Conservation (phyloP, 306 rosid species). For the Citrullus mucosospermus region DNA sequence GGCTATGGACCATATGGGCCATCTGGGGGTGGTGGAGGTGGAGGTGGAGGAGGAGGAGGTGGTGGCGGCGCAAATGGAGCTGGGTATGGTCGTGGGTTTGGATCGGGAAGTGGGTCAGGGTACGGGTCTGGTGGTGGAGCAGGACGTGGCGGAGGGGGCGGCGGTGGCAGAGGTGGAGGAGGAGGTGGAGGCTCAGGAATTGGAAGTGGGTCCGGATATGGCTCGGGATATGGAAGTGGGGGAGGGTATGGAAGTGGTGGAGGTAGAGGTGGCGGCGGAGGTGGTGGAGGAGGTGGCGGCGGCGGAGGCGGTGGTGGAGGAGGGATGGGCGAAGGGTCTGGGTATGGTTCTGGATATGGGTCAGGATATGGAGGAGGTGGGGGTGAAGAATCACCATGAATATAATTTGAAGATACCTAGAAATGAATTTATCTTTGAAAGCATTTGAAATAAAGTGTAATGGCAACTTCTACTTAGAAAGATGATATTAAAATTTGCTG, state of each 20-base stretch:
- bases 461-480: not conserved
- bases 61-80: conserved; percentile 33
- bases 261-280: not conserved
- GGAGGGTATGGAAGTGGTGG: not conserved
- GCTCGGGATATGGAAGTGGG: conserved; percentile 21
- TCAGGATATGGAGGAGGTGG: conserved; percentile 12
- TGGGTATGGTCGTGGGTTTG: conserved; percentile 41
- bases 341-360: conserved; percentile 1
- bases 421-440: not conserved
- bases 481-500: not conserved
- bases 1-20: conserved; percentile 31
- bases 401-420: not conserved
- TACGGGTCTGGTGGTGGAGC: conserved; percentile 1
- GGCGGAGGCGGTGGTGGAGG: not conserved
- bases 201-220: conserved; percentile 12
- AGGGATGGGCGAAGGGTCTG: conserved; percentile 6
- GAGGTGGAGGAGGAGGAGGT: conserved; percentile 27
- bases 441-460: not conserved
- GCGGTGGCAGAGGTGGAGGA: conserved; percentile 5
- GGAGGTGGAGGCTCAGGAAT: conserved; percentile 8
- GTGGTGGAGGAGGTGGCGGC: not conserved
- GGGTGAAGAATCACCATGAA: conserved; percentile 1
- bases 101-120: conserved; percentile 31
- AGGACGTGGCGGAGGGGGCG: conserved; percentile 6
- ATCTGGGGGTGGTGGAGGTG: conserved; percentile 11